Evolutionary conservation across 2,329 filamentous ascomycete genomes (phyloP).

Genomic region (Cladosporium sp.): DNA sequence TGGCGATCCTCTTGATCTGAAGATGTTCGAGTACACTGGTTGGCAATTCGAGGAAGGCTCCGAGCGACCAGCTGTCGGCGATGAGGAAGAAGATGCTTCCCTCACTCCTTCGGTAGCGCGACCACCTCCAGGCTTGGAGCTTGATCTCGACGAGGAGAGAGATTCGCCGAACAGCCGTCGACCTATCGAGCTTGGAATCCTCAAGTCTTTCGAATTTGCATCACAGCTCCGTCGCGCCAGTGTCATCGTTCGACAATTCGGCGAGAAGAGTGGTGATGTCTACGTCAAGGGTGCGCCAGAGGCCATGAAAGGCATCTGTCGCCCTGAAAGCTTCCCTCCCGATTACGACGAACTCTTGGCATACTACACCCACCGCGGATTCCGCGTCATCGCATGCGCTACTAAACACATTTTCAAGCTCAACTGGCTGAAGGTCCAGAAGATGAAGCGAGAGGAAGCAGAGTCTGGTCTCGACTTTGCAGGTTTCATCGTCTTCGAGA

Average conservation of each 20-base stretch:
- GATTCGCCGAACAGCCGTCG: constrained; percentile 41
- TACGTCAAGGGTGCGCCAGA: constrained; percentile 97
- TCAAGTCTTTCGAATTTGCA: constrained; percentile 91
- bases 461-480: constrained; percentile 82
- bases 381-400: constrained; percentile 92
- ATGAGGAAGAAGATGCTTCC: constrained; percentile 70
- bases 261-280: constrained; percentile 75
- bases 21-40: constrained; percentile 96
- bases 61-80: constrained; percentile 55
- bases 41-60: constrained; percentile 91
- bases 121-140: constrained; percentile 63
- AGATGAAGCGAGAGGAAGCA: constrained; percentile 81
- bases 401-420: constrained; percentile 82
- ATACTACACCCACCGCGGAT: constrained; percentile 92
- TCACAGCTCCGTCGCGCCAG: constrained; percentile 89
- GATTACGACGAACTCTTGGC: constrained; percentile 88
- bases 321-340: constrained; percentile 72
- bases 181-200: constrained; percentile 78
- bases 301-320: constrained; percentile 91
- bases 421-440: constrained; percentile 91
- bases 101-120: constrained; percentile 85
- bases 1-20: constrained; percentile 89
- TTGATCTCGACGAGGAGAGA: constrained; percentile 50
- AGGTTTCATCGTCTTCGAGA: constrained; percentile 98
- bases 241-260: constrained; percentile 85